Conservation (phyloP, 2,329 filamentous ascomycete genomes). For the Xylaria sp. region DNA sequence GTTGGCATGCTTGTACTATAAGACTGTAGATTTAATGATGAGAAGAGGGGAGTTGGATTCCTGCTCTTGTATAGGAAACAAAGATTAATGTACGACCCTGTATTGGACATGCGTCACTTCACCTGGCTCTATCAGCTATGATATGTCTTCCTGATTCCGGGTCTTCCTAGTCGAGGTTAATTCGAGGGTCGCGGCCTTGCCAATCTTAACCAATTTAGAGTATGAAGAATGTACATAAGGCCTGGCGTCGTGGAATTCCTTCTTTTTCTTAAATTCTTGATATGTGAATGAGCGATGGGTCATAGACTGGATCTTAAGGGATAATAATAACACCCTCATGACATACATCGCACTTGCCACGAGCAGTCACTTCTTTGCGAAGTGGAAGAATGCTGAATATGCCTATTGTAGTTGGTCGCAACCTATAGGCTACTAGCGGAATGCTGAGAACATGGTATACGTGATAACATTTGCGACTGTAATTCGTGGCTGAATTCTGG, state of each 20-base stretch:
- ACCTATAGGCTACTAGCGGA: not conserved
- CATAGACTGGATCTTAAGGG: not conserved
- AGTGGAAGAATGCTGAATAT: not conserved
- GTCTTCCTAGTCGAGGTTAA: not conserved
- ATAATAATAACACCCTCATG: not conserved
- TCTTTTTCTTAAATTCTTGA: not conserved
- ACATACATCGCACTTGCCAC: not conserved
- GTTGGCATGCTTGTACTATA: conserved; percentile 66
- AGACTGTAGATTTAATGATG: conserved; percentile 25
- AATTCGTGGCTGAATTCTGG: not conserved
- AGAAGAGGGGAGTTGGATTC: conserved; percentile 15
- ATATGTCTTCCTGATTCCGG: not conserved
- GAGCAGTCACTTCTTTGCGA: not conserved
- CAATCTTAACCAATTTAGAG: not conserved
- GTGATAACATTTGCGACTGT: not conserved
- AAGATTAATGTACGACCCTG: conserved; percentile 5
- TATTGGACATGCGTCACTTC: not conserved
- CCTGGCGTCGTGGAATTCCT: conserved; percentile 17
- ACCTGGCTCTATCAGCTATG: not conserved
- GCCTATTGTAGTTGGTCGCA: not conserved
- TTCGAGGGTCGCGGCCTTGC: not conserved
- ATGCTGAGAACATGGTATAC: not conserved
- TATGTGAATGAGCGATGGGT: conserved; percentile 8
- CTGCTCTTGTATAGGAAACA: conserved; percentile 18
- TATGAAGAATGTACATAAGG: conserved; percentile 17